Conservation (phyloP, 73 alveolate species). For the Symbiodinium natans region DNA sequence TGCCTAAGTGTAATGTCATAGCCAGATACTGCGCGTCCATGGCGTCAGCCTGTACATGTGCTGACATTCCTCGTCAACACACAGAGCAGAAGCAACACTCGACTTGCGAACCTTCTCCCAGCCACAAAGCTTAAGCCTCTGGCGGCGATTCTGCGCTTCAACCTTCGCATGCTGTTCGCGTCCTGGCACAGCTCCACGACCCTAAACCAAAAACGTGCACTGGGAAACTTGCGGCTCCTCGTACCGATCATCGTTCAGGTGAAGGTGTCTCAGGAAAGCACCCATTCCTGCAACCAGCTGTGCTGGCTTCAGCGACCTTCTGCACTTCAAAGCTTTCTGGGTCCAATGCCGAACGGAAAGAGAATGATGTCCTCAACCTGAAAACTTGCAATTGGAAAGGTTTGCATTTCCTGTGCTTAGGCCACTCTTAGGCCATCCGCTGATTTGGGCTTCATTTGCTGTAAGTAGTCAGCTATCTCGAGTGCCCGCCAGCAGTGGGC, state of each 20-base stretch:
- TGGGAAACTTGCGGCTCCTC: neutral
- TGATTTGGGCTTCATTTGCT: no score
- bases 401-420: no score
- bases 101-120: no score
- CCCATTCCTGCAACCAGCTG: constrained; percentile 58
- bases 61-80: no score
- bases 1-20: no score
- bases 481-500: no score
- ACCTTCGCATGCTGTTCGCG: constrained; percentile 26
- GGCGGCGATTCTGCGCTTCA: constrained; percentile 80
- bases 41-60: no score
- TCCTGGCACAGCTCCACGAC: constrained; percentile 20
- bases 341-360: constrained; percentile 39
- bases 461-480: no score
- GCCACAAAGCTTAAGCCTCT: neutral
- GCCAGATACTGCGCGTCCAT: no score
- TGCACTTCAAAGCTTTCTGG: neutral
- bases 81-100: no score
- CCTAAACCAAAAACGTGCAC: neutral
- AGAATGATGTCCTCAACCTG: constrained; percentile 80
- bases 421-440: no score
- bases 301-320: neutral
- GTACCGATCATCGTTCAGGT: constrained; percentile 71
- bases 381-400: no score
- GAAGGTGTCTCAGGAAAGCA: constrained; percentile 68